Percentiles rank a stretch among this genome's conserved stretches.
Evolutionary conservation across 2,329 filamentous ascomycete species (phyloP).

Genomic region (Colletotrichum neosansevieriae): DNA sequence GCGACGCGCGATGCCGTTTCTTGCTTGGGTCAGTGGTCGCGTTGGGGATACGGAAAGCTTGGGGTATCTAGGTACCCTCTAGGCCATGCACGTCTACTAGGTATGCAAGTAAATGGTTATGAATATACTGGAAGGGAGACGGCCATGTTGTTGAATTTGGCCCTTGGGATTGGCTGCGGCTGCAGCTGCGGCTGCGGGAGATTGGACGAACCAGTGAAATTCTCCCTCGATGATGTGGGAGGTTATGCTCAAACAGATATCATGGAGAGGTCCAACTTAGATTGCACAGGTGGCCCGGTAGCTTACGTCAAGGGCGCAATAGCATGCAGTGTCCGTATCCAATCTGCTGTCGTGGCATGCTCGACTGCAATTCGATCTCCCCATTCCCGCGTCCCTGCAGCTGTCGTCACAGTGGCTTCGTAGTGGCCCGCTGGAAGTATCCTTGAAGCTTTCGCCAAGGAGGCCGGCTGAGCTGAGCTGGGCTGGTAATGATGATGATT

Average conservation of each 20-base stretch:
- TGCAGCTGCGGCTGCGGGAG: conserved; percentile 1
- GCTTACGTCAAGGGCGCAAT: too few species aligned
- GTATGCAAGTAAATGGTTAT: too few species aligned
- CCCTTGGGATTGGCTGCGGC: conserved; percentile 24
- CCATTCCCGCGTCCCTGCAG: conserved; percentile 15
- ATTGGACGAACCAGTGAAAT: conserved; percentile 26
- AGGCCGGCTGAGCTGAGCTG: conserved; percentile 18
- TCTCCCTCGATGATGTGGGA: conserved; percentile 26
- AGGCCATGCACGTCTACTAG: too few species aligned
- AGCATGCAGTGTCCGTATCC: conserved; percentile 1
- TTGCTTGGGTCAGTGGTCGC: conserved; percentile 30
- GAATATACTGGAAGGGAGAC: conserved; percentile 1
- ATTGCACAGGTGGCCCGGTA: too few species aligned
- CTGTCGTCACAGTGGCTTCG: conserved; percentile 26
- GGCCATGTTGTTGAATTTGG: conserved; percentile 30
- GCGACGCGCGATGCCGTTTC: conserved; percentile 8
- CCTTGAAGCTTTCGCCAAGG: conserved; percentile 24
- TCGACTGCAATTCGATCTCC: conserved; percentile 10
- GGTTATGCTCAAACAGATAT: conserved; percentile 29
- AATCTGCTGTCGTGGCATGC: background rate
- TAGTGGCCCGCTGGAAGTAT: conserved; percentile 13
- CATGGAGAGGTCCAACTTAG: background rate
- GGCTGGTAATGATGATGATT: conserved; percentile 4
- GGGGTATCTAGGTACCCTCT: background rate
- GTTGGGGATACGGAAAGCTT: conserved; percentile 15